phyloP scores from a whole-genome alignment of 1,139 yeast genomes.

The Debaryomyces nepalensis region DNA sequence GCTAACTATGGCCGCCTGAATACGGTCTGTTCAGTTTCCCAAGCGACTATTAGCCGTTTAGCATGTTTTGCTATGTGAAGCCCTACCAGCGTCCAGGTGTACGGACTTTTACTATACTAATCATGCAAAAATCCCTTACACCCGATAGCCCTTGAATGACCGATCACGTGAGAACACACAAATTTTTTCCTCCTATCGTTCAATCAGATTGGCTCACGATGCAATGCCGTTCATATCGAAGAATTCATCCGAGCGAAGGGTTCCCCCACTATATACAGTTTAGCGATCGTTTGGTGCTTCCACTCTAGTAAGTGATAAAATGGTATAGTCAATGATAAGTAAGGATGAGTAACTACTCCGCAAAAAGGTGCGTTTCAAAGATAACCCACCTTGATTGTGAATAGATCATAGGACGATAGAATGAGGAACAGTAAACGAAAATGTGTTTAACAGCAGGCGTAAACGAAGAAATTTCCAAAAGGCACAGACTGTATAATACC shows the following conservation, averaged over 20 bases:
- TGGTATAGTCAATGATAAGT: neutral
- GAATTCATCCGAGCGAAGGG: neutral
- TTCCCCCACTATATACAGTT: neutral
- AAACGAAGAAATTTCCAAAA: neutral
- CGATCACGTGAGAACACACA: too few species aligned
- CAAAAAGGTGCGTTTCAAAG: neutral
- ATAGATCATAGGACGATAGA: neutral
- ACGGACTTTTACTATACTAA: too few species aligned
- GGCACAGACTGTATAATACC: slow-evolving; percentile 8
- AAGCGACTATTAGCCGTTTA: too few species aligned
- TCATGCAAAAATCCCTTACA: too few species aligned
- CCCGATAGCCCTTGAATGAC: too few species aligned
- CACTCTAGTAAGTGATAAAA: neutral
- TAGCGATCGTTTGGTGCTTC: neutral
- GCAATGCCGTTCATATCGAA: neutral
- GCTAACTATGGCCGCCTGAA: too few species aligned
- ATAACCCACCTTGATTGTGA: neutral
- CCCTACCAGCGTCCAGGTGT: too few species aligned
- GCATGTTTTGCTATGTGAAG: too few species aligned
- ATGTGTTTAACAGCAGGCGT: neutral
- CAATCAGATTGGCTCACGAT: neutral
- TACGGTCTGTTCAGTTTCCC: too few species aligned
- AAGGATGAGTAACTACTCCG: slow-evolving; percentile 1
- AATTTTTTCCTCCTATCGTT: neutral
- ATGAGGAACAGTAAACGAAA: slow-evolving; percentile 6